Percentiles rank a stretch among this genome's conserved stretches.
Evolutionary conservation across 2,329 filamentous ascomycete genomes (phyloP).

Genomic region (Exophiala oligosperma): DNA sequence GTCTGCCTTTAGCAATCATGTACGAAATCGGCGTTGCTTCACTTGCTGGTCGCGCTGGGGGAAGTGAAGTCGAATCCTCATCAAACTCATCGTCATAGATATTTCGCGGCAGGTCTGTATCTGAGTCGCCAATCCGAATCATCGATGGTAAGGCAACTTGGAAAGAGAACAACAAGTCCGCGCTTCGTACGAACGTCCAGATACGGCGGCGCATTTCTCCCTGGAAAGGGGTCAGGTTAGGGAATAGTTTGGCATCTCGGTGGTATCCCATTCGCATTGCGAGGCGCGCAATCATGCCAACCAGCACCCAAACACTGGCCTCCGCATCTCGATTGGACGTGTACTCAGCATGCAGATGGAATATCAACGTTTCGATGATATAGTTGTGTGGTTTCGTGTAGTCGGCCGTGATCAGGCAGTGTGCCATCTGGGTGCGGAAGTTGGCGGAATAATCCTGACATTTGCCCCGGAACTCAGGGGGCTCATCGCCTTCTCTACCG

Average conservation of each 20-base stretch:
- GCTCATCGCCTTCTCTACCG: constrained; percentile 61
- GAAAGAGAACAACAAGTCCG: constrained; percentile 66
- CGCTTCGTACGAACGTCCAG: constrained; percentile 54
- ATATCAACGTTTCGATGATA: constrained; percentile 61
- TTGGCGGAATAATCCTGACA: constrained; percentile 48
- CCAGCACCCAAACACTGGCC: constrained; percentile 60
- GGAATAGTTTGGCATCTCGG: constrained; percentile 60
- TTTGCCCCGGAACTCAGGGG: constrained; percentile 61
- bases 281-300: constrained; percentile 60
- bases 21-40: constrained; percentile 60
- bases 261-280: constrained; percentile 69
- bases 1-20: constrained; percentile 47
- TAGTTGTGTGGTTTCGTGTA: constrained; percentile 62
- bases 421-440: constrained; percentile 58
- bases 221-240: constrained; percentile 60
- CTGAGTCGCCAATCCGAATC: constrained; percentile 63
- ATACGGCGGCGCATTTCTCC: constrained; percentile 58
- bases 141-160: constrained; percentile 68
- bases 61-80: constrained; percentile 56
- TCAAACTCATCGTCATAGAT: constrained; percentile 66
- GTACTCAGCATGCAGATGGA: constrained; percentile 64
- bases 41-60: constrained; percentile 55
- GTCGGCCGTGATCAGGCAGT: constrained; percentile 63
- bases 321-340: constrained; percentile 60
- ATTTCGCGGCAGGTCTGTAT: constrained; percentile 63